Base-by-base conservation (phyloP, 1,139 yeast genomes). In the Lodderomyces parapsilosis region DNA sequence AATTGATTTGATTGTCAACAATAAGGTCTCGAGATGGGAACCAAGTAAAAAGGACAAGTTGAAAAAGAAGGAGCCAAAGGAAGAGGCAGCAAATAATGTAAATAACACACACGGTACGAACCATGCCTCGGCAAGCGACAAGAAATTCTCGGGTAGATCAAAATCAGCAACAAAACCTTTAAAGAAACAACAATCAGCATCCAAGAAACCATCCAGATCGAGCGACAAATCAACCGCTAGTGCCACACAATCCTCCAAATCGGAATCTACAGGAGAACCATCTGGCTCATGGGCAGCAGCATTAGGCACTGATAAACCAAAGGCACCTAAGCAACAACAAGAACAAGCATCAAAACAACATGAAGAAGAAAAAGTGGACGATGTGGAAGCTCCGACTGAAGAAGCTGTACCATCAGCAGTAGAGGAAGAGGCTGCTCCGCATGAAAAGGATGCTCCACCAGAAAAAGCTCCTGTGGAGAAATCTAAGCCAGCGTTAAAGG, bases 1-100 rank as follows among this genome's bases (percentile, higher is more conserved):
- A 52, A 85, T 88, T 54, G 91, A 86, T 59, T 83, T 90, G 65
- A 91, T 93, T 65, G 84, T 94, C 48, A 87, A 89, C 52, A 96
- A 94, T 53, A 77, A 78, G 59, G 80, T 78, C 30, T 69, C 79
- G 49, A 76, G 74, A 57, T 78, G 83, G 83, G 83, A 78, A 55
- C 78, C 78, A 36, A 77, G 73, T 49, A 71, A 69, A 55, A 74
- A 76, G 59, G 78, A 73, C 44, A 70, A 70, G 51, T 72, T 75
- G 51, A 65, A 66, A 45, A 67, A 70, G 54, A 75, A 73, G 63
- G 39, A 43, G 18, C 35, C 39, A 15, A 69, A 67, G 42, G 59
- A 56, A 42, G 58, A 57, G 30, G 54, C 50, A 25, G 33, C 33
- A 6, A 36, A 28, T 8, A 30, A 22, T 19, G 27, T 22, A 15